Evolutionary conservation across 2,329 filamentous ascomycete genomes (phyloP), one percentile per base, ranked within the genome.

Genomic region (Scedosporium minutisporum): DNA sequence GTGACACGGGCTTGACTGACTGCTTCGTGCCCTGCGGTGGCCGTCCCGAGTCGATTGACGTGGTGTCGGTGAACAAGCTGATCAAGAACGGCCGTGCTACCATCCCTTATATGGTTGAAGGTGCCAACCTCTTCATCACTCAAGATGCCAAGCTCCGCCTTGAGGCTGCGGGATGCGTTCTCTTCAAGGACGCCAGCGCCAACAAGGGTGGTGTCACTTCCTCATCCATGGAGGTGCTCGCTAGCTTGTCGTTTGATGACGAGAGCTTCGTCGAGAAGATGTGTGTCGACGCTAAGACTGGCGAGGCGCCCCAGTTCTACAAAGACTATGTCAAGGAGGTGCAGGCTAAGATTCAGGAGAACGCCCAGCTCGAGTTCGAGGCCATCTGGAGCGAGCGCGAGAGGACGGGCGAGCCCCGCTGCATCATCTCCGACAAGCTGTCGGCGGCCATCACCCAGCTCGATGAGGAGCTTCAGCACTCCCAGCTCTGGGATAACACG

Each of bases 161-260:
- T 14, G 95, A 99, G 78, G 88, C 91, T 69, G 93, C 93, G n/a
- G 95, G 95, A 64, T 96, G 91, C 72, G 86, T 97, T 69, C 77
- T 99, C 48, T 97, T 92, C 87, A 99, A 99, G 80, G 95, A 99
- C 75, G 95, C 95, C 4, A 96, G 91, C 44, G 93, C 93, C 63
- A 99, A 99, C 84, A 99, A 99, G 82, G 95, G 95, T 67, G 95
- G 95, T 74, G 95, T 99, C 57, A 99, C 95, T 0, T 97, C 92
- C 0, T 97, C 95, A 0, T 97, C 95, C 0, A 87, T 97, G 38
- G 95, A 99, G 72, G 95, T 99, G 5, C 85, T 99, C 25, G 95
- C 95, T 6, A 95, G 92, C 14, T 82, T 99, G 63, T 95, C 92
- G 48, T 97, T 99, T 72, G 91, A 99, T 70, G 95, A 99, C 67